Percentiles rank a stretch among this genome's conserved stretches.
phyloP scores from a whole-genome alignment of 129 eudicot species.

The Silybum marianum region DNA sequence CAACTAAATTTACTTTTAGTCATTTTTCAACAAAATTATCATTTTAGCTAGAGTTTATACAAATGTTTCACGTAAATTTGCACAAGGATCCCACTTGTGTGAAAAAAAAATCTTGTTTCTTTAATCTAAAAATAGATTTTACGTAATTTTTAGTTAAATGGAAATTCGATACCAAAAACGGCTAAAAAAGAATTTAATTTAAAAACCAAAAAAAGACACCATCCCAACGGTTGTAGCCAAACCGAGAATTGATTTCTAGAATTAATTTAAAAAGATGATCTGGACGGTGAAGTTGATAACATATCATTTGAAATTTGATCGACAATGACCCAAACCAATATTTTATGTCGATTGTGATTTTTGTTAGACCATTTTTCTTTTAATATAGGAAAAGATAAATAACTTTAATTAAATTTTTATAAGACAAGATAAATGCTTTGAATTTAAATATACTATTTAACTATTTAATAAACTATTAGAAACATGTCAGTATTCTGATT shows the following conservation, averaged over 20 bases:
- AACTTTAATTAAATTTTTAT: neutral
- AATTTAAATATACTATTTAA: neutral
- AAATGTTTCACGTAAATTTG: too few species aligned
- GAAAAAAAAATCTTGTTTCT: too few species aligned
- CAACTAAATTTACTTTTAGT: too few species aligned
- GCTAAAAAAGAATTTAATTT: too few species aligned
- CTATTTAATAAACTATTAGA: neutral
- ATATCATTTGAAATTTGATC: neutral
- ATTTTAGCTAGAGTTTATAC: too few species aligned
- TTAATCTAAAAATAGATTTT: too few species aligned
- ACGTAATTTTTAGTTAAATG: too few species aligned
- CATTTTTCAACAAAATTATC: too few species aligned
- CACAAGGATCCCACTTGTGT: too few species aligned
- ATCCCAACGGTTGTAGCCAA: neutral
- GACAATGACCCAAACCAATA: constrained; percentile 24
- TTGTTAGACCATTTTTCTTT: neutral
- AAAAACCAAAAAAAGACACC: neutral
- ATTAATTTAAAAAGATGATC: constrained; percentile 15
- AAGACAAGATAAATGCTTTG: neutral
- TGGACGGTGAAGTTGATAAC: constrained; percentile 20
- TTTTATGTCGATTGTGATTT: neutral
- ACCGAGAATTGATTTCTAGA: constrained; percentile 6
- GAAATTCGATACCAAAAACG: too few species aligned
- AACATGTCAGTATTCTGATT: neutral
- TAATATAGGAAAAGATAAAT: neutral